Base-by-base conservation (phyloP, 257 asterid species). In the Rhazya stricta region DNA sequence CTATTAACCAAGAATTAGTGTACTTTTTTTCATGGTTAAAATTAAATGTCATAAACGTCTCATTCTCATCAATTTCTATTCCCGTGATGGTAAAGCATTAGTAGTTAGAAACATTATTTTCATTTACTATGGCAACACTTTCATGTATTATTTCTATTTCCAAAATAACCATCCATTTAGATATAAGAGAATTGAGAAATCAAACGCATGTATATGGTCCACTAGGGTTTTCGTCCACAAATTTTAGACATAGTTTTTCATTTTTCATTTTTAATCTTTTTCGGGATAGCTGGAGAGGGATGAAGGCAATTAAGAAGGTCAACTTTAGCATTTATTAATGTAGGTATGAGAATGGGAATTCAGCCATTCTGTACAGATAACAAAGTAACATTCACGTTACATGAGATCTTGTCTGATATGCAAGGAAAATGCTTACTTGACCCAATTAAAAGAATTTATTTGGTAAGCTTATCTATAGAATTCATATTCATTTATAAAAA, bases 51-150 rank as follows among this genome's bases (percentile, higher is more conserved):
- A n/a, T n/a, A n/a, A n/a, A n/a, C n/a, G n/a, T n/a, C n/a, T n/a
- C n/a, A n/a, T 48, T 18, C 9, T 18, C 58, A 53, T 53, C 58
- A 53, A 53, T 4, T 32, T 8, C 11, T n/a, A 68, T 41, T 13
- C 6, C 73, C 56, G 57, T 68, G 73, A 68, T 42, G 10, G 57
- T 5, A 43, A 68, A 43, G 39, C 57, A 25, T 68, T 43, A 43
- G 39, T 68, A 15, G 73, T 43, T 68, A 43, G 25, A 43, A 42
- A 43, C 56, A 68, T 68, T 57, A 68, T 68, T 68, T 45, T 68
- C 73, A 68, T 68, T 68, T 15, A 68, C 43, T 42, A 42, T 25
- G 32, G 73, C 39, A 68, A 68, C 36, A n/a, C n/a, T n/a, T n/a
- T n/a, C n/a, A n/a, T n/a, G n/a, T n/a, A n/a, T n/a, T n/a, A n/a